phyloP scores from a whole-genome alignment of 495 filamentous ascomycete species.

The Opeltia flavorubescens region DNA sequence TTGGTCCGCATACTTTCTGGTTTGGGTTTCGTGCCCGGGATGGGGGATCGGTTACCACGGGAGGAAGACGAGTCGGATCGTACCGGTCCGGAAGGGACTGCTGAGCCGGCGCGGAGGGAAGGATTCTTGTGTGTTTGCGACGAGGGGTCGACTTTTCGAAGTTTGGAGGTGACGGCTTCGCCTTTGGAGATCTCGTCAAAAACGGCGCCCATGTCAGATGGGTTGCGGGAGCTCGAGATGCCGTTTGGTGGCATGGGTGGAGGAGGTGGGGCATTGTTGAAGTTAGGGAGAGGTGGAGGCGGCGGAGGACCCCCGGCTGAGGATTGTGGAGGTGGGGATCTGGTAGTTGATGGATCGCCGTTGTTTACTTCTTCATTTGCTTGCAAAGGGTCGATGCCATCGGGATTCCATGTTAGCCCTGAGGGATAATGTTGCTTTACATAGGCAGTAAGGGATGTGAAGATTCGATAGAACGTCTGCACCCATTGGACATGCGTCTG shows the following conservation, averaged over 20 bases:
- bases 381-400: constrained; percentile 59
- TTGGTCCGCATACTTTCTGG: constrained; percentile 87
- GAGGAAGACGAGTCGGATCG: constrained; percentile 36
- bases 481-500: constrained; percentile 72
- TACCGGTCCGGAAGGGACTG: constrained; percentile 41
- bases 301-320: constrained; percentile 37
- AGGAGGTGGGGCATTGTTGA: constrained; percentile 52
- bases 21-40: constrained; percentile 83
- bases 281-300: constrained; percentile 42
- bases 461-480: constrained; percentile 73
- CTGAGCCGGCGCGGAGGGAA: constrained; percentile 58
- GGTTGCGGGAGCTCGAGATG: constrained; percentile 22
- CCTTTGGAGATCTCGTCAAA: constrained; percentile 87
- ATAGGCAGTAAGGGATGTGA: constrained; percentile 65
- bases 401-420: constrained; percentile 77
- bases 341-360: constrained; percentile 22
- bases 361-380: constrained; percentile 48
- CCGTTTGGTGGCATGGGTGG: constrained; percentile 45
- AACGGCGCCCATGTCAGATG: constrained; percentile 60
- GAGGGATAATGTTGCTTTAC: constrained; percentile 64
- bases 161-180: constrained; percentile 65
- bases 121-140: constrained; percentile 99
- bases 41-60: constrained; percentile 52
- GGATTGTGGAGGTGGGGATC: constrained; percentile 18
- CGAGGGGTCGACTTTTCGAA: constrained; percentile 85